Evolutionary conservation across 2,329 filamentous ascomycete genomes (phyloP).

Genomic region (Dactylellina cionopaga): DNA sequence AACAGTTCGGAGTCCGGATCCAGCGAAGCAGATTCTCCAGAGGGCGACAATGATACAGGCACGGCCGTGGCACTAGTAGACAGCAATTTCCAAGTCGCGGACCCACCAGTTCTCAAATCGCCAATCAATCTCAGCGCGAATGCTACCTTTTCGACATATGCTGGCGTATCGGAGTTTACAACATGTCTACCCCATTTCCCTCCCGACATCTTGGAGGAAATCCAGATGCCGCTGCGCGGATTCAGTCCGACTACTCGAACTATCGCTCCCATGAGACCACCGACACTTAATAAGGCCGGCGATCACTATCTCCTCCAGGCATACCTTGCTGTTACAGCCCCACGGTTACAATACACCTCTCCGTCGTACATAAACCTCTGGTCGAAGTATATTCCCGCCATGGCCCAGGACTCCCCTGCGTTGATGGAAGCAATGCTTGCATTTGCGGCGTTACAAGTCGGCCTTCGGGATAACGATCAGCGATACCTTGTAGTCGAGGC

Average conservation of each 20-base stretch:
- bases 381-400: slow-evolving; percentile 56
- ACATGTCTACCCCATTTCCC: slow-evolving; percentile 54
- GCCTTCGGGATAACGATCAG: slow-evolving; percentile 53
- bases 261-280: slow-evolving; percentile 52
- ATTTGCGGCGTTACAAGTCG: slow-evolving; percentile 54
- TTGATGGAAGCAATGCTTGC: slow-evolving; percentile 57
- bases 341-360: slow-evolving; percentile 54
- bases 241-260: slow-evolving; percentile 53
- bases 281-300: slow-evolving; percentile 51
- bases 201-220: slow-evolving; percentile 53
- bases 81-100: slow-evolving; percentile 59
- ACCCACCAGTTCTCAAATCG: slow-evolving; percentile 41
- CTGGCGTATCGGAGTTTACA: slow-evolving; percentile 49
- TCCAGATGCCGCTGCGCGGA: slow-evolving; percentile 46
- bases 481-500: slow-evolving; percentile 54
- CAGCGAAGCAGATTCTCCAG: slow-evolving; percentile 36
- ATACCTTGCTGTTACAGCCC: slow-evolving; percentile 55
- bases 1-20: slow-evolving; percentile 39
- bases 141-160: slow-evolving; percentile 20
- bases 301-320: slow-evolving; percentile 55
- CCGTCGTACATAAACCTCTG: slow-evolving; percentile 56
- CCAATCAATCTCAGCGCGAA: slow-evolving; percentile 46
- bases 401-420: slow-evolving; percentile 56
- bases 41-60: slow-evolving; percentile 3
- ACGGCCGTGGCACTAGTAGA: slow-evolving; percentile 36